Conservation (phyloP, 768 basidiomycete genomes). For the Gelatoporia subvermispora region DNA sequence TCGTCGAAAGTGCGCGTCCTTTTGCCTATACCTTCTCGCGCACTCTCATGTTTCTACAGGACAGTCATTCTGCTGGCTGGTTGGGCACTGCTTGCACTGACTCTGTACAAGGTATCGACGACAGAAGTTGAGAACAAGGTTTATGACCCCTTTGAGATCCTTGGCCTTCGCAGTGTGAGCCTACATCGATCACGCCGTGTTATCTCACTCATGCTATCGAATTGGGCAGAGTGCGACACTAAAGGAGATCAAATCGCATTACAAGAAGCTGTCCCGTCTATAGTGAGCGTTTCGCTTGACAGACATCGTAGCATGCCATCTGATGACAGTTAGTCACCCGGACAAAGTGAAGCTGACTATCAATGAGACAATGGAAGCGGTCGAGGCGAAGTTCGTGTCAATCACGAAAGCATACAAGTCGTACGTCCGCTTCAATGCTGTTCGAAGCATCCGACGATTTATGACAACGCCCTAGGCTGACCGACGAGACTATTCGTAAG, state of each 20-base stretch:
- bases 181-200: neutral
- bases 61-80: conserved; percentile 57
- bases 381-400: conserved; percentile 82
- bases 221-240: conserved; percentile 54
- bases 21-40: conserved; percentile 5
- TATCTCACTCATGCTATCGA: neutral
- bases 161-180: conserved; percentile 70
- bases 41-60: conserved; percentile 31
- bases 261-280: conserved; percentile 83
- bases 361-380: conserved; percentile 83
- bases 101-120: conserved; percentile 61
- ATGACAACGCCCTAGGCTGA: conserved; percentile 47
- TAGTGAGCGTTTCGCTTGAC: conserved; percentile 48
- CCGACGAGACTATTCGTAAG: conserved; percentile 86
- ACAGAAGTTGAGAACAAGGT: conserved; percentile 59
- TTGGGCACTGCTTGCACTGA: conserved; percentile 67
- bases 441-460: neutral
- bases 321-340: conserved; percentile 63
- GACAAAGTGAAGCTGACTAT: conserved; percentile 86
- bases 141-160: conserved; percentile 93
- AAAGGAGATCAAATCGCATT: conserved; percentile 94
- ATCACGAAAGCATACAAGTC: conserved; percentile 98
- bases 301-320: neutral
- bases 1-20: conserved; percentile 43
- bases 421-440: conserved; percentile 35